Conservation (phyloP, 495 filamentous ascomycete species). For the Aspergillus cavernicola region DNA sequence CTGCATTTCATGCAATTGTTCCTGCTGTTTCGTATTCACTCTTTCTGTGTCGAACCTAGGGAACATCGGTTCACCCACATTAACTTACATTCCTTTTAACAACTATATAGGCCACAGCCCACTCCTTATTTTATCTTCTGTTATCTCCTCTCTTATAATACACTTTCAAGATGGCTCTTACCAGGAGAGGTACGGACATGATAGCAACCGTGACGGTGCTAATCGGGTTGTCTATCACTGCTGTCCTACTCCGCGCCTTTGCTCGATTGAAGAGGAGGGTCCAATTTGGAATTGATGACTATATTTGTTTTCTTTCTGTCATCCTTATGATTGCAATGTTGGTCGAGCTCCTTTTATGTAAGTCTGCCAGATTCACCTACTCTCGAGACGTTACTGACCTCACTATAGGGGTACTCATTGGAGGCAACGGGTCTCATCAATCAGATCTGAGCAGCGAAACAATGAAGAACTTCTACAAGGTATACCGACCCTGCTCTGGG, state of each 20-base stretch:
- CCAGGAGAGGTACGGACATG: conserved; percentile 31
- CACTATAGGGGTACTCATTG: conserved; percentile 33
- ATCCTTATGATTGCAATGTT: conserved; percentile 34
- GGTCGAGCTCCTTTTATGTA: conserved; percentile 35
- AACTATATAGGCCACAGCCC: too few species aligned
- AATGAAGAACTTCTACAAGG: conserved; percentile 37
- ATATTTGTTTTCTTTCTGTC: conserved; percentile 31
- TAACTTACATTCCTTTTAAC: background rate
- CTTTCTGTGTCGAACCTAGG: background rate
- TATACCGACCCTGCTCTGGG: conserved; percentile 6
- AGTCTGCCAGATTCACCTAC: conserved; percentile 18
- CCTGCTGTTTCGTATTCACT: background rate
- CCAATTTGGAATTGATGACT: conserved; percentile 39
- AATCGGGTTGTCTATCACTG: conserved; percentile 32
- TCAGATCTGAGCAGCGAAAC: conserved; percentile 20
- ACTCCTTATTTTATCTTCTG: too few species aligned
- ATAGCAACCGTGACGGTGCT: conserved; percentile 36
- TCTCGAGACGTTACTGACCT: background rate
- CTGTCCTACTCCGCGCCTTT: conserved; percentile 35
- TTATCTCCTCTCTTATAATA: too few species aligned
- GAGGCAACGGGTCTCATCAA: conserved; percentile 33
- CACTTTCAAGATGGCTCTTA: conserved; percentile 26
- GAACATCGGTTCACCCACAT: background rate
- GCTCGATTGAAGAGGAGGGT: conserved; percentile 38
- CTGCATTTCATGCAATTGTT: background rate